These are phyloP conservation scores for Sclerotinia borealis DNA, from an alignment of 2,329 filamentous ascomycete species.

Conservation along the genomic window DNA sequence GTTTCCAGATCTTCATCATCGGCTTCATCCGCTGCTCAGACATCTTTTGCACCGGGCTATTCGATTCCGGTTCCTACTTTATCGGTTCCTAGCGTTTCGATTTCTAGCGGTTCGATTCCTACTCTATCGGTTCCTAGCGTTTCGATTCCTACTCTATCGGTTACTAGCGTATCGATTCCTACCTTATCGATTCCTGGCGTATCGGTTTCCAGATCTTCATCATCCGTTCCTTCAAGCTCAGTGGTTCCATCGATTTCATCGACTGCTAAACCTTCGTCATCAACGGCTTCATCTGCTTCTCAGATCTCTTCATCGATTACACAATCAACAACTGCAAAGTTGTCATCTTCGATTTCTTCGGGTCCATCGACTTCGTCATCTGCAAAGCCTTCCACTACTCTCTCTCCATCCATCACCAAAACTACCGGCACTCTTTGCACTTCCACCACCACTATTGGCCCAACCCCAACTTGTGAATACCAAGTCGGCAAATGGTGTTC, in stretches of 20 bases:
- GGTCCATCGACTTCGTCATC: constrained; percentile 15
- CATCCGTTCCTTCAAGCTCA: neutral
- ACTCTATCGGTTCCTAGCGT: too few species aligned
- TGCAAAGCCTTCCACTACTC: constrained; percentile 6
- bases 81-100: too few species aligned
- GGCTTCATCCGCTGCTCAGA: neutral
- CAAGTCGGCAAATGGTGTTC: constrained; percentile 50
- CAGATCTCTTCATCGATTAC: constrained; percentile 1
- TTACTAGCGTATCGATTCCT: too few species aligned
- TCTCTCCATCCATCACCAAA: constrained; percentile 18
- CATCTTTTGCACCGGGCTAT: neutral
- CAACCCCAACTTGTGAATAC: constrained; percentile 47
- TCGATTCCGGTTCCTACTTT: too few species aligned
- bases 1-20: neutral
- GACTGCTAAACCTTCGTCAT: neutral
- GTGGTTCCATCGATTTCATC: neutral
- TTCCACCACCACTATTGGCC: constrained; percentile 36
- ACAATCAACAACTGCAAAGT: constrained; percentile 20
- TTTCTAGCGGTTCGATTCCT: too few species aligned
- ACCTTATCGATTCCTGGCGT: too few species aligned
- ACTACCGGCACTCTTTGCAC: constrained; percentile 38
- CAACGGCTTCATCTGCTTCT: too few species aligned
- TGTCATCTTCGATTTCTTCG: too few species aligned
- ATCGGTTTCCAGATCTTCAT: neutral
- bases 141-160: too few species aligned